Base-by-base conservation (phyloP, 129 eudicot species). In the Ambrosia trifida region DNA sequence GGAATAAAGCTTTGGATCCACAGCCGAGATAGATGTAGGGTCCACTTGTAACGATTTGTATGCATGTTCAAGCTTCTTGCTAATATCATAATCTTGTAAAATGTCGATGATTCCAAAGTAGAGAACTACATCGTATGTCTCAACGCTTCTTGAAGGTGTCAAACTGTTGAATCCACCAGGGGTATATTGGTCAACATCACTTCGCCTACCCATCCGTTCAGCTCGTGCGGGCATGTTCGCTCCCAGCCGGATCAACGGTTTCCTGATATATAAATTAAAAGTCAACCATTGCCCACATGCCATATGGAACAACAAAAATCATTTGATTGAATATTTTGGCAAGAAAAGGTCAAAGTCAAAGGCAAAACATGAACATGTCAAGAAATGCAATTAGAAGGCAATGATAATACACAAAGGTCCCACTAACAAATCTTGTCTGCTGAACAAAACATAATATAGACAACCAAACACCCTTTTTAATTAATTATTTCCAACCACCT, bases 181-280 rank as follows among this genome's bases (percentile, higher is more conserved):
- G 60, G 82, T 76, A 52, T 83, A 92, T 72, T 89, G 95, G 75
- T 94, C 96, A 62, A 84, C 87, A 70, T 94, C 99, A 11, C 96
- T 94, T 71, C 87, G 71, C 68, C 99, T 79, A 17, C 87, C 88
- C 78, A 94, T 80, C 32, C 95, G 78, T 59, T 89, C 96, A 3
- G 96, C 99, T 75, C 96, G 82, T n/a, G 96, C 99, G 18, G 99
- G 99, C 99, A 94, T 87, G 74, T 94, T 94, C 8, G 99, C 95
- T 45, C 99, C 99, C 46, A 94, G 76, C 56, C 91, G 79, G 43
- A 94, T 94, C 79, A 90, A 75, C 1, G 99, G 97, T 73, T 90
- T 94, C 88, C 99, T 90, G 83, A 71, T 72, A 47, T 0, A 12
- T 30, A 11, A 43, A 67, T 7, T 12, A 5, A 63, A 43, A 16